Evolutionary conservation across 495 filamentous ascomycete genomes (phyloP), one percentile per base, ranked within the genome.

Genomic region (Penicillium riverlandense): DNA sequence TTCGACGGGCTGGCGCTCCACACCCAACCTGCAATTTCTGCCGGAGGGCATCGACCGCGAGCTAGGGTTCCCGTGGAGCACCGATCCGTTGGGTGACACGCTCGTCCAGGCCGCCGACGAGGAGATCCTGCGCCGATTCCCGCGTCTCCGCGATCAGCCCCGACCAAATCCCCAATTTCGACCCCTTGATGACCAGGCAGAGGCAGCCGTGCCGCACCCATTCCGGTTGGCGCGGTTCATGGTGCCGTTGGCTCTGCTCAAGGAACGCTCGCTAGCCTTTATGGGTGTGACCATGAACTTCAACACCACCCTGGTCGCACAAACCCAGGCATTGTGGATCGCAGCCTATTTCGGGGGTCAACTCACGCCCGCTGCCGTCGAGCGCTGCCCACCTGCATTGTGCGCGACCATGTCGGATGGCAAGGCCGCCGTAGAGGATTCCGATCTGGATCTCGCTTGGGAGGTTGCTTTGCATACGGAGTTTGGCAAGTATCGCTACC

Each of bases 251-350:
- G 72, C 77, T 1, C 65, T 80, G 31, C 55, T 77, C 6, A 59
- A 65, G 4, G 65, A 71, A 8, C 77, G 80, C 13, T 79, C 80
- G 33, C 72, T 86, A 41, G 84, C 80, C 5, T 86, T 88, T 50
- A 64, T 76, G 34, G 86, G 86, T n/a, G 62, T 77, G 11, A 53
- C 84, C 14, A 74, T 78, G 54, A 80, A 76, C 45, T 80, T 87
- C 49, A 73, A 75, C 49, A 82, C 80, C n/a, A 58, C 75, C 10
- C 54, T 82, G 11, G 62, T 80, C 5, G 78, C 84, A 1, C 82
- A 90, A 41, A 59, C 76, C 4, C 84, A 89, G 48, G 82, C 79
- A 1, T 64, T 90, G 8, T 92, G 85, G 87, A 76, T 85, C 29
- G 64, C 72, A 12, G 84, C 84, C 0, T 89, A 78, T 48, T 62